These are phyloP conservation scores for Rubia tinctorum DNA, from an alignment of 305 asterid genomes.

Conservation along the genomic window DNA sequence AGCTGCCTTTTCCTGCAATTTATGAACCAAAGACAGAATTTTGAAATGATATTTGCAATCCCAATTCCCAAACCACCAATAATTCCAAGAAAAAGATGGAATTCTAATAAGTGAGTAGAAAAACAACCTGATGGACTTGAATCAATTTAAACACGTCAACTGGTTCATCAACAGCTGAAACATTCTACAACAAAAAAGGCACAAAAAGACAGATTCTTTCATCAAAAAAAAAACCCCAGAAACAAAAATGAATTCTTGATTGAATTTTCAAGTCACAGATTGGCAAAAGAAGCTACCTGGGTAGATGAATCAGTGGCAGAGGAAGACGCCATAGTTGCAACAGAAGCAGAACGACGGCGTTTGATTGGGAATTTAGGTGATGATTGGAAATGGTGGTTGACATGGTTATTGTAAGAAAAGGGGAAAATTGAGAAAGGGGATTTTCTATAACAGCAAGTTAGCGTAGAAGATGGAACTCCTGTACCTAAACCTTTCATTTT, in stretches of 20 bases:
- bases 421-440: not conserved
- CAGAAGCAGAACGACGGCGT: constrained; percentile 10
- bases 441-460: not conserved
- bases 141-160: constrained; percentile 53
- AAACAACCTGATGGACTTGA: constrained; percentile 76
- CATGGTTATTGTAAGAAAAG: not conserved
- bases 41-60: not conserved
- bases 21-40: not conserved
- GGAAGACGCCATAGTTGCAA: constrained; percentile 33
- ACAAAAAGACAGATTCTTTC: constrained; percentile 5
- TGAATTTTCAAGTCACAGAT: not conserved
- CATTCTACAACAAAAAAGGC: constrained; percentile 21
- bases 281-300: constrained; percentile 18
- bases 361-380: constrained; percentile 1
- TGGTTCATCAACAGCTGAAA: constrained; percentile 33
- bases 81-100: not conserved
- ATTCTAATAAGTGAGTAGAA: no score
- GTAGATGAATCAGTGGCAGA: constrained; percentile 22
- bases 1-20: constrained; percentile 69
- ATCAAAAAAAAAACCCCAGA: not conserved
- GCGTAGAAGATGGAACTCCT: constrained; percentile 10
- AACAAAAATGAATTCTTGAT: not conserved
- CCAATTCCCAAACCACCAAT: constrained; percentile 1
- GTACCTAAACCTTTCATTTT: constrained; percentile 2
- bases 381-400: not conserved